A percentile compares a stretch with the other conserved stretches of the same genome.
phyloP scores from a whole-genome alignment of 306 rosid species.

The Vachellia pachyceras region DNA sequence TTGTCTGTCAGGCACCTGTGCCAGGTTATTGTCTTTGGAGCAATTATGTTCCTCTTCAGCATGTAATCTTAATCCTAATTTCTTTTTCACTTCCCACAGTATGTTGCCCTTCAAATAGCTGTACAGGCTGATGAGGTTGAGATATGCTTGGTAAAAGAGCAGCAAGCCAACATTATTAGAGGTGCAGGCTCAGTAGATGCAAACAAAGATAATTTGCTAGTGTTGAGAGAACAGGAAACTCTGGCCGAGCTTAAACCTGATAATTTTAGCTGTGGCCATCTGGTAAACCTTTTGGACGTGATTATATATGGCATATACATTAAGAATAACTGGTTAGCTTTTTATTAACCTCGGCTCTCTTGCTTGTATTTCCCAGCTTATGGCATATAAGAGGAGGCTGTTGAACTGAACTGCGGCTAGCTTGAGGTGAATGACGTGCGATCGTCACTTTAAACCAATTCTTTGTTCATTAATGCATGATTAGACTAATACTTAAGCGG shows the following conservation, averaged over 20 bases:
- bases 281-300: slow-evolving; percentile 51
- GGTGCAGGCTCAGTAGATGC: slow-evolving; percentile 35
- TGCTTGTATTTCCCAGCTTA: slow-evolving; percentile 50
- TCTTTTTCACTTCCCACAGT: slow-evolving; percentile 45
- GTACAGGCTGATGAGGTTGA: slow-evolving; percentile 60
- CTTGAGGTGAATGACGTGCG: slow-evolving; percentile 23
- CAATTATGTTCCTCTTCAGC: slow-evolving; percentile 9
- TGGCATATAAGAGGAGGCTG: slow-evolving; percentile 66
- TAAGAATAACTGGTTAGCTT: background rate
- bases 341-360: background rate
- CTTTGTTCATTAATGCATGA: slow-evolving; percentile 16
- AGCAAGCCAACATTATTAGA: slow-evolving; percentile 36
- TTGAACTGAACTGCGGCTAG: slow-evolving; percentile 34
- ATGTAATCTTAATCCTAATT: slow-evolving; percentile 21
- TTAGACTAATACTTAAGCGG: background rate
- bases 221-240: slow-evolving; percentile 54
- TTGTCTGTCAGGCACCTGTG: slow-evolving; percentile 54
- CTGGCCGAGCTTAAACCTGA: slow-evolving; percentile 48
- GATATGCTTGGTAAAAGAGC: slow-evolving; percentile 54
- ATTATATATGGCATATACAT: background rate
- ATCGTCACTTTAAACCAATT: slow-evolving; percentile 12
- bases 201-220: slow-evolving; percentile 38
- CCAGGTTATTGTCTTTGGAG: slow-evolving; percentile 51
- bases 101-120: slow-evolving; percentile 58
- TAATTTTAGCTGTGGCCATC: slow-evolving; percentile 51